These are phyloP conservation scores for Penicillium odoratum DNA, from an alignment of 495 filamentous ascomycete species.

Conservation along the genomic window DNA sequence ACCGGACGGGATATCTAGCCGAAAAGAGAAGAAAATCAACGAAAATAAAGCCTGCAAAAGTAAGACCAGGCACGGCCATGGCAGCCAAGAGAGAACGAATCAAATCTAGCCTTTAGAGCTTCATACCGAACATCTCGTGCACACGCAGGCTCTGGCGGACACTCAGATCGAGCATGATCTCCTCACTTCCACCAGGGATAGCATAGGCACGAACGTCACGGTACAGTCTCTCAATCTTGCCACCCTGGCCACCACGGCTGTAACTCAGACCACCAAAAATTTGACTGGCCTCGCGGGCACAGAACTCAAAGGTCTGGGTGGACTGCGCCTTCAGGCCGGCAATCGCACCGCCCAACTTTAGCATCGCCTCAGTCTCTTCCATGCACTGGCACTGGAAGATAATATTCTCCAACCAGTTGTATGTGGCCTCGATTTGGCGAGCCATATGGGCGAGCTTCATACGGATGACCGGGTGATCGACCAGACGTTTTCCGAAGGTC, in stretches of 20 bases:
- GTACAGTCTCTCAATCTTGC: constrained; percentile 93
- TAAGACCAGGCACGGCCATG: background rate
- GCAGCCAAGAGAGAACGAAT: background rate
- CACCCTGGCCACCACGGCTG: constrained; percentile 89
- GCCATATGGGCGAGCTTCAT: constrained; percentile 98
- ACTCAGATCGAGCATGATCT: constrained; percentile 98
- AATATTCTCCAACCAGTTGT: constrained; percentile 96
- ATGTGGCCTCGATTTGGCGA: constrained; percentile 91
- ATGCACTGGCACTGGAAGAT: constrained; percentile 92
- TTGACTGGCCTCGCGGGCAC: constrained; percentile 92
- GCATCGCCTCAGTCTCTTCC: constrained; percentile 93
- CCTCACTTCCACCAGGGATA: constrained; percentile 94
- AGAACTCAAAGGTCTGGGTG: constrained; percentile 94
- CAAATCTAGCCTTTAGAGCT: constrained; percentile 60
- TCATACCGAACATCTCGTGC: constrained; percentile 91
- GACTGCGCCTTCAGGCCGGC: constrained; percentile 91
- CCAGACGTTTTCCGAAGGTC: constrained; percentile 93
- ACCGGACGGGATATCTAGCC: constrained; percentile 24
- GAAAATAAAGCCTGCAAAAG: constrained; percentile 6
- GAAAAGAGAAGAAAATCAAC: constrained; percentile 2
- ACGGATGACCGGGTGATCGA: constrained; percentile 96
- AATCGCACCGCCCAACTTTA: constrained; percentile 92
- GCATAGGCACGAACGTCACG: constrained; percentile 97
- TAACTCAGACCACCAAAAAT: constrained; percentile 97
- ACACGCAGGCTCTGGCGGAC: constrained; percentile 91